phyloP scores from a whole-genome alignment of 2,329 filamentous ascomycete species.

The Colletotrichum truncatum region DNA sequence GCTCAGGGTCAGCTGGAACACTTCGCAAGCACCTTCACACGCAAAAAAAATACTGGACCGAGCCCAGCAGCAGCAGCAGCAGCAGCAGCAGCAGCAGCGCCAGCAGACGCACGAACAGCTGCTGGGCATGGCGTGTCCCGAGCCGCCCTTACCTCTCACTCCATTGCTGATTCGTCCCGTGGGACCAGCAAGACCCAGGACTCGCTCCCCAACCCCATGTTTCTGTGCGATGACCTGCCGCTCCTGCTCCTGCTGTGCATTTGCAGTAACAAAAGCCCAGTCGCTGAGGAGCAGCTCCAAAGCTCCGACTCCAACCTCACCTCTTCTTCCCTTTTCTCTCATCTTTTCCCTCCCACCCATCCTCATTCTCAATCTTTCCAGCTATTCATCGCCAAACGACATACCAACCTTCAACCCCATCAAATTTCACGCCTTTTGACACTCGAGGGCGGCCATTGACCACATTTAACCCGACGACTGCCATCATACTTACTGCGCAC shows the following conservation, averaged over 20 bases:
- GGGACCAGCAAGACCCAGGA: background rate
- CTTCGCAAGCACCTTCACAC: too few species aligned
- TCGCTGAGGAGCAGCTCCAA: background rate
- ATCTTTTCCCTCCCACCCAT: background rate
- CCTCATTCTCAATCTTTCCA: background rate
- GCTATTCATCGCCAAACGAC: constrained; percentile 11
- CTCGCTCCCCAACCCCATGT: constrained; percentile 21
- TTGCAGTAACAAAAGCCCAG: background rate
- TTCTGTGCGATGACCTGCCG: constrained; percentile 28
- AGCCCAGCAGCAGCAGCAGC: constrained; percentile 1
- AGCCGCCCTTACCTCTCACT: constrained; percentile 18
- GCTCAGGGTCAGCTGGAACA: background rate
- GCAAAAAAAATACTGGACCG: too few species aligned
- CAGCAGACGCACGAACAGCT: background rate
- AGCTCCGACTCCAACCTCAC: constrained; percentile 29
- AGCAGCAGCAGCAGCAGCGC: background rate
- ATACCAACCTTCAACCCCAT: background rate
- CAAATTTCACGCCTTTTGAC: background rate
- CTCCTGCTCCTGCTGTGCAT: background rate
- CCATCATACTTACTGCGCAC: constrained; percentile 5
- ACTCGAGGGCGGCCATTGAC: constrained; percentile 18
- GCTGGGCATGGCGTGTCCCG: constrained; percentile 22
- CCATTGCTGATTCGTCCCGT: constrained; percentile 27
- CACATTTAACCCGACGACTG: background rate
- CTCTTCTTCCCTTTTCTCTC: constrained; percentile 28